These are phyloP conservation scores for Fragaria iinumae DNA, from an alignment of 306 rosid species.

Conservation along the genomic window DNA sequence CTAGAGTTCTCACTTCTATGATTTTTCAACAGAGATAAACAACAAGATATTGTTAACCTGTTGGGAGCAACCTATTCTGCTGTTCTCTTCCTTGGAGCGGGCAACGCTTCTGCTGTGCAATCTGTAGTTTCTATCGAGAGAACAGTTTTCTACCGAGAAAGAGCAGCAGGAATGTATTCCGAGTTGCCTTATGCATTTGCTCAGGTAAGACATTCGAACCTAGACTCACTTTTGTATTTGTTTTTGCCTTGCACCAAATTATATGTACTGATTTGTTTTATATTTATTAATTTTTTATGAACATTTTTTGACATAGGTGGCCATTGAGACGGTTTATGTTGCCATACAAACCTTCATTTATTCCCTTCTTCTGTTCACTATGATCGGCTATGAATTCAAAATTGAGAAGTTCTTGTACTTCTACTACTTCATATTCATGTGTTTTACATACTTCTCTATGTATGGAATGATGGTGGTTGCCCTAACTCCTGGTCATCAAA, in stretches of 20 bases:
- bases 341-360: constrained; percentile 42
- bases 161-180: constrained; percentile 73
- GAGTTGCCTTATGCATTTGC: constrained; percentile 61
- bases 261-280: too few species aligned
- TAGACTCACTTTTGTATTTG: background rate
- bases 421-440: constrained; percentile 25
- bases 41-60: constrained; percentile 46
- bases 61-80: constrained; percentile 58
- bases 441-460: constrained; percentile 54
- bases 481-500: constrained; percentile 53
- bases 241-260: background rate
- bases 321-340: constrained; percentile 58
- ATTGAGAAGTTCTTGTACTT: constrained; percentile 12
- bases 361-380: constrained; percentile 39
- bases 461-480: constrained; percentile 67
- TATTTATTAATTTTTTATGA: background rate
- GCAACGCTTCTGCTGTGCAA: constrained; percentile 44
- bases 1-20: too few species aligned
- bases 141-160: constrained; percentile 67
- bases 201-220: constrained; percentile 36
- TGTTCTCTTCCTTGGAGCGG: constrained; percentile 51
- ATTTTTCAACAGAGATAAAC: constrained; percentile 20
- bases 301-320: constrained; percentile 37
- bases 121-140: constrained; percentile 52
- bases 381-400: constrained; percentile 55